A percentile compares a stretch with the other conserved stretches of the same genome.
Conservation (phyloP, 768 basidiomycete genomes). For the Polyporus arcularius region DNA sequence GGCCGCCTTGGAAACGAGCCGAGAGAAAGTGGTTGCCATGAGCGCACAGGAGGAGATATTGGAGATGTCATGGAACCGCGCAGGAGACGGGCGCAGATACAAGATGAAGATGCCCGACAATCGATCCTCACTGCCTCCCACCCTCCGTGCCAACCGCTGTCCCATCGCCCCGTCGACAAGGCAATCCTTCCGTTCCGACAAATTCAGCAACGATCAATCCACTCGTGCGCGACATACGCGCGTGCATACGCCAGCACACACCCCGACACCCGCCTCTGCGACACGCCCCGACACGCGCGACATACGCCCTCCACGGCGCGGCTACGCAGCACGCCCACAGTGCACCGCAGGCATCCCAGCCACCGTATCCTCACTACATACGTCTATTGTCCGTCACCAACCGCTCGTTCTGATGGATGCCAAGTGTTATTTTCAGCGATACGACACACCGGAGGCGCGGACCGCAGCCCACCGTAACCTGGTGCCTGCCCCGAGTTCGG, state of each 20-base stretch:
- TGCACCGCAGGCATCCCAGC: background rate
- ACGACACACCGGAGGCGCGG: constrained; percentile 15
- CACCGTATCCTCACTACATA: background rate
- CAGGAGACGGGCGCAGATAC: constrained; percentile 1
- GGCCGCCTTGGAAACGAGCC: constrained; percentile 29
- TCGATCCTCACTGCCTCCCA: background rate
- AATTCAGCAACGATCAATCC: constrained; percentile 3
- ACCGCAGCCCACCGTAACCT: constrained; percentile 10
- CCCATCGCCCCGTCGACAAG: background rate
- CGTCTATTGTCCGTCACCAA: background rate
- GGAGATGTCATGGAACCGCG: constrained; percentile 14
- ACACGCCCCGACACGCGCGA: constrained; percentile 4
- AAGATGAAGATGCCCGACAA: background rate
- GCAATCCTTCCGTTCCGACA: background rate
- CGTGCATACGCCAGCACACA: constrained; percentile 9
- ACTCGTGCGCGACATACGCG: background rate
- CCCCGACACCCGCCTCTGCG: background rate
- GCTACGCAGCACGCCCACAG: constrained; percentile 3
- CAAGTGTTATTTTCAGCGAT: constrained; percentile 9
- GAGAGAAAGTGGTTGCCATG: constrained; percentile 32
- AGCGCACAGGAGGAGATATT: constrained; percentile 13
- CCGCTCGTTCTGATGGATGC: constrained; percentile 18
- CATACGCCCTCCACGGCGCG: background rate
- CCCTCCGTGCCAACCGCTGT: background rate
- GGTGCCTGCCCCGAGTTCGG: background rate